Base-by-base conservation (phyloP, 805 yeast genomes). In the Candida dajiaensis region DNA sequence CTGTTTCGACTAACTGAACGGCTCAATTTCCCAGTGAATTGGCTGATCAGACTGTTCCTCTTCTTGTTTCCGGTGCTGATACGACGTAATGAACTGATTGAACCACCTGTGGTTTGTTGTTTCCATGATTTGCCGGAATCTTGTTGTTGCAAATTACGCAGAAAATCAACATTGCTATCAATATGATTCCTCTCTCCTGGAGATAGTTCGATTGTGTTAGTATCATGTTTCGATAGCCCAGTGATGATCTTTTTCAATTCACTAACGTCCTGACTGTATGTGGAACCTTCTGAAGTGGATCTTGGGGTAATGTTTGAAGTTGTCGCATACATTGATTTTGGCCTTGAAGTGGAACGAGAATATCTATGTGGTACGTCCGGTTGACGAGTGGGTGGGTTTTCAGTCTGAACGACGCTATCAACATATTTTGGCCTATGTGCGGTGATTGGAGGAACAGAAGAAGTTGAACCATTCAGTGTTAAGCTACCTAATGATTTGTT, bases 111-210 rank as follows among this genome's bases (percentile, higher is more conserved):
- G 35, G 50, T 48, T 37, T 61, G 61, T 23, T 62, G 65, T 19
- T 56, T 53, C 66, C 67, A 59, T 5, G 61, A 60, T 57, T 52
- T 56, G 16, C 66, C 67, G 38, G 62, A 61, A 47, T 68, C 67
- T 43, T 68, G 70, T 26, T 62, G 63, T 12, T 71, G 64, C 20
- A 71, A 49, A 22, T 53, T 61, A 43, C 63, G 67, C 31, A 71
- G 46, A 50, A 69, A 72, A 28, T 67, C 74, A 21, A 71, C 62
- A 33, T 66, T 70, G 45, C 66, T 67, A 49, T 64, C 62, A 41
- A 58, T 58, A 26, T 58, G 59, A 44, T 54, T 51, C 41, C 40
- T 33, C 13, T 51, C 60, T 16, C 57, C 58, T 19, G 58, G 61
- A 42, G 62, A 56, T 22, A 54, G 42, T 26, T 57, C 61, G 10